Base-by-base conservation (phyloP, 768 basidiomycete genomes). In the Cystofilobasidium macerans region DNA sequence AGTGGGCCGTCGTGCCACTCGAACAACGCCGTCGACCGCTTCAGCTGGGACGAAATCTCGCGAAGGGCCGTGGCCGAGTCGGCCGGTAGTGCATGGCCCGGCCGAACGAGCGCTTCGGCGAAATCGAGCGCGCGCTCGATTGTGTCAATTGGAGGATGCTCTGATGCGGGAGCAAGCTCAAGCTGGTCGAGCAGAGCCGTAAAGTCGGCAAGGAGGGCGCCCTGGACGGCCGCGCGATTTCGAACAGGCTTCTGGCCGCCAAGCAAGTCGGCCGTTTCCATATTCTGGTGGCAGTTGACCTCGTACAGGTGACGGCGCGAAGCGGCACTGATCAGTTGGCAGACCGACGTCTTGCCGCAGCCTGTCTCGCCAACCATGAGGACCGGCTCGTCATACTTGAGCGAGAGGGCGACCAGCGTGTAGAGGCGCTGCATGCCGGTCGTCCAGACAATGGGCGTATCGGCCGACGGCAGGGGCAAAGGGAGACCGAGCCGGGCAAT, bases 1-100 rank as follows among this genome's bases (percentile, higher is more conserved):
- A 99, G 82, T n/a, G 95, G 93, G 2, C 95, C 95, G 72, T 98
- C 90, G 68, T 87, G 83, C 95, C 95, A 99, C 73, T 95, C 88
- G 72, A 99, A 98, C 47, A 98, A 83, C 0, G 88, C 84, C n/a
- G 82, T 80, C 0, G 85, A 77, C 32, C 78, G 78, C 47, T 71
- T 71, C 67, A 75, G 42, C 40, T 74, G 73, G 8, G 35, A 28
- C 33, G 77, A 64, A 2, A 86, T 72, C 26, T 78, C 79, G 16
- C 74, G 76, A 36, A 79, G 81, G 14, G 82, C 74, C 4, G 78
- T 77, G 47, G 76, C 74, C 12, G 86, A 70, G 30, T 75, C 74
- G 26, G 71, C 75, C 35, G 74, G 62, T 7, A 76, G 71, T 1
- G 72, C 45, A 35, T 79, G 74, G 6, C 33, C 47, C n/a, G 65